A percentile compares a stretch with the other conserved stretches of the same genome.
Conservation (phyloP, 495 filamentous ascomycete genomes). For the Aspergillus egyptiacus region DNA sequence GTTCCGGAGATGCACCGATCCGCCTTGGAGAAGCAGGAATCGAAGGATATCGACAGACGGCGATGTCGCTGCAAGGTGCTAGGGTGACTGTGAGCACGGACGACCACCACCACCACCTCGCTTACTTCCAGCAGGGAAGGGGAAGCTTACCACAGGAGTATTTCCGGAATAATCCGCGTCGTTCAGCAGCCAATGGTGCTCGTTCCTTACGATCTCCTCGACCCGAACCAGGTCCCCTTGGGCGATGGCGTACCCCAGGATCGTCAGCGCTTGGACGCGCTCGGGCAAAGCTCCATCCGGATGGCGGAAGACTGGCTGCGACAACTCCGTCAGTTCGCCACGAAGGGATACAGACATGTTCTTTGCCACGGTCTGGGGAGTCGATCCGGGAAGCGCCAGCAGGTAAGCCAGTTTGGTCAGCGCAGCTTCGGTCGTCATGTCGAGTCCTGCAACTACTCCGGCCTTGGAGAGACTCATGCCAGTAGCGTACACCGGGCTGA, state of each 20-base stretch:
- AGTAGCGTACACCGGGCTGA: slow-evolving; percentile 85
- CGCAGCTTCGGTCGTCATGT: slow-evolving; percentile 90
- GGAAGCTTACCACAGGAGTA: slow-evolving; percentile 62
- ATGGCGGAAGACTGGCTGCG: slow-evolving; percentile 61
- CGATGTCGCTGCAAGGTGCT: slow-evolving; percentile 62
- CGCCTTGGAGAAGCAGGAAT: slow-evolving; percentile 68
- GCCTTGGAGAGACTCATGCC: slow-evolving; percentile 82
- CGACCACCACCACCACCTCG: too few species aligned
- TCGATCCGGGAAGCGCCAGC: slow-evolving; percentile 61
- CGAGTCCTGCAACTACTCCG: slow-evolving; percentile 87
- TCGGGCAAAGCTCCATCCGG: slow-evolving; percentile 51
- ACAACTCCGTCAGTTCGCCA: slow-evolving; percentile 79
- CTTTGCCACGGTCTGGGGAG: slow-evolving; percentile 54
- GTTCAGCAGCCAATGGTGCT: slow-evolving; percentile 63
- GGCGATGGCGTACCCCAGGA: slow-evolving; percentile 75
- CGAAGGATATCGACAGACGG: slow-evolving; percentile 58
- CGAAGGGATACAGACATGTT: slow-evolving; percentile 73
- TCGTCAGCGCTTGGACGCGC: slow-evolving; percentile 53
- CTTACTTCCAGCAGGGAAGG: too few species aligned
- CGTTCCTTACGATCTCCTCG: slow-evolving; percentile 57
- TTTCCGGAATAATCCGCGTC: slow-evolving; percentile 83
- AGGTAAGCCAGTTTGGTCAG: slow-evolving; percentile 91
- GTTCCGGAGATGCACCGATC: slow-evolving; percentile 83
- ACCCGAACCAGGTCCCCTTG: slow-evolving; percentile 62
- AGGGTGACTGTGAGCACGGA: too few species aligned